Conservation (phyloP, 805 yeast genomes). For the Candida awuae region DNA sequence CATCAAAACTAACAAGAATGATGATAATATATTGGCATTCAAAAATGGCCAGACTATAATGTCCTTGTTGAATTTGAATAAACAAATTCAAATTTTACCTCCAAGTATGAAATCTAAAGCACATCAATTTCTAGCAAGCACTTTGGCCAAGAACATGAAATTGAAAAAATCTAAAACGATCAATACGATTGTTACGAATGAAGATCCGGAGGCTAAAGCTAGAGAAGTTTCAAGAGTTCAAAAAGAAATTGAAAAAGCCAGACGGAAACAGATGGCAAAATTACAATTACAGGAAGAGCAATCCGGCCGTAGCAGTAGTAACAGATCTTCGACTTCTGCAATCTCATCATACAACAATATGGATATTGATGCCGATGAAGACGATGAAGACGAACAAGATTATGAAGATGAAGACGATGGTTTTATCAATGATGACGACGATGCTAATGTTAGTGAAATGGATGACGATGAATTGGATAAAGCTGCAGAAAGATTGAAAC, state of each 20-base stretch:
- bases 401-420: slow-evolving; percentile 12
- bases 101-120: slow-evolving; percentile 83
- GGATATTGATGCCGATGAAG: slow-evolving; percentile 34
- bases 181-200: slow-evolving; percentile 42
- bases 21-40: slow-evolving; percentile 67
- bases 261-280: slow-evolving; percentile 52
- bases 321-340: slow-evolving; percentile 5
- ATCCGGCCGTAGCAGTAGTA: slow-evolving; percentile 33
- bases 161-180: slow-evolving; percentile 38
- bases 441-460: slow-evolving; percentile 13
- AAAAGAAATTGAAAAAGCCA: slow-evolving; percentile 52
- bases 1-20: slow-evolving; percentile 52
- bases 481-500: slow-evolving; percentile 52
- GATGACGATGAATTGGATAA: slow-evolving; percentile 36
- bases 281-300: slow-evolving; percentile 50
- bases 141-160: slow-evolving; percentile 45
- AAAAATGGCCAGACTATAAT: slow-evolving; percentile 63
- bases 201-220: slow-evolving; percentile 66
- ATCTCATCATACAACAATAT: slow-evolving; percentile 30
- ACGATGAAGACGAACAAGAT: slow-evolving; percentile 16
- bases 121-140: slow-evolving; percentile 70
- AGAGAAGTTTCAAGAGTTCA: slow-evolving; percentile 61
- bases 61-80: slow-evolving; percentile 55
- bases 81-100: slow-evolving; percentile 72
- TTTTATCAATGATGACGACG: slow-evolving; percentile 1